Base-by-base conservation (phyloP, 148 eudicot species). In the Mesembryanthemum crystallinum region DNA sequence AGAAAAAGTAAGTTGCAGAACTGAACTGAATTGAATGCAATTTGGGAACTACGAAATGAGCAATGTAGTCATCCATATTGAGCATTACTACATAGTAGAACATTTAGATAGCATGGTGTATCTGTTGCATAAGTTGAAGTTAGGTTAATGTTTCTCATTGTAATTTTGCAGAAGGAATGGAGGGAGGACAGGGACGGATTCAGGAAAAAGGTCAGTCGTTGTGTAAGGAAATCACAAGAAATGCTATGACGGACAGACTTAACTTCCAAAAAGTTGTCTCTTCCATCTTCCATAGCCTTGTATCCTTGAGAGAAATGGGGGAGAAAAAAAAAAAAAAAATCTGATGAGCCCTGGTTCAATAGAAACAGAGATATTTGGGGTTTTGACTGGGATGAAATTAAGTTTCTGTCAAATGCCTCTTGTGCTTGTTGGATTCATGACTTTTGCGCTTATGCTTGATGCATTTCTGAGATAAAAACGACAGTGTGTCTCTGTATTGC, bases 221-320 rank as follows among this genome's bases (percentile, higher is more conserved):
- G 88, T 39, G 85, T 85, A 10, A 82, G 88, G 47, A 82, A 72
- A 69, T 85, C 88, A 13, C 88, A 85, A 71, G 88, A 85, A 78
- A 78, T 81, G 80, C 69, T 84, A 35, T 84, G 87, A 84, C 72
- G 42, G 58, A 13, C 47, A 57, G 28, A 32, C 49, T 10, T 52
- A 72, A 42, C 25, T 45, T 17, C 17, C n/a, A n/a, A n/a, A 43
- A 69, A 17, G 69, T 63, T 71, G 51, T 71, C 71, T 58, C 51
- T 43, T 64, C 54, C 27, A 27, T 66, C 64, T 67, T 49, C 32
- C 29, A 7, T 67, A 73, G 78, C 67, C 28, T 67, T 68, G 39
- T 33, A n/a, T n/a, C n/a, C n/a, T n/a, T n/a, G n/a, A n/a, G n/a
- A n/a, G n/a, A n/a, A n/a, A n/a, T n/a, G n/a, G n/a, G n/a, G n/a